These are phyloP conservation scores for Pseudocercospora crystallina DNA, from an alignment of 2,329 filamentous ascomycete species.

Conservation along the genomic window DNA sequence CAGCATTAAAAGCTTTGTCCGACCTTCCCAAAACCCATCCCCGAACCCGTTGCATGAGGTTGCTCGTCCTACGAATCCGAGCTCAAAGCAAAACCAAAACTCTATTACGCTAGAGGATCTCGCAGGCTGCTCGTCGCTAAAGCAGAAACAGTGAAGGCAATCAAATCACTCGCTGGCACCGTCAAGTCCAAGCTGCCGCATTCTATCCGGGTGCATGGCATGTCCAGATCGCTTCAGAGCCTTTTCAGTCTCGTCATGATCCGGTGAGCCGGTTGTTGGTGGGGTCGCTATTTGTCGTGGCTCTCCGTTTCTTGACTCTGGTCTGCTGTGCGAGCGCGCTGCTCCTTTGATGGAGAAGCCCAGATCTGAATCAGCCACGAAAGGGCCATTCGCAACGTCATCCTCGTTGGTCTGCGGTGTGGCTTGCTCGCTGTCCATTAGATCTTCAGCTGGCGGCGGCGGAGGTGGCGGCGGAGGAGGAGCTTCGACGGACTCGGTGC, in stretches of 20 bases:
- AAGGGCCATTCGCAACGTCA: conserved; percentile 10
- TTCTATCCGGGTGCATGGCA: conserved; percentile 38
- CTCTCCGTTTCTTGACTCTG: conserved; percentile 27
- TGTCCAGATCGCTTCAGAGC: conserved; percentile 26
- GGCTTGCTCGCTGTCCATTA: conserved; percentile 14
- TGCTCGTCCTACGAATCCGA: conserved; percentile 3
- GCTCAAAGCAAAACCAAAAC: not conserved
- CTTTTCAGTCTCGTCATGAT: conserved; percentile 34
- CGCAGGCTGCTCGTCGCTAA: not conserved
- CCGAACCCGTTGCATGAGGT: not conserved
- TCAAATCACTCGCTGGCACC: conserved; percentile 22
- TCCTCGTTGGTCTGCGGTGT: conserved; percentile 13
- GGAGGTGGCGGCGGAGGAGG: conserved; percentile 45
- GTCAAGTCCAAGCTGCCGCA: conserved; percentile 35
- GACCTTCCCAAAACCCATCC: conserved; percentile 8
- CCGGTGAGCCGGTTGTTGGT: conserved; percentile 38
- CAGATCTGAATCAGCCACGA: conserved; percentile 22
- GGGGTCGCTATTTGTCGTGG: conserved; percentile 49
- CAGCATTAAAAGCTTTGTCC: conserved; percentile 18
- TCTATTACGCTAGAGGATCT: too few relatives aligned
- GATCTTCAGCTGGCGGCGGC: conserved; percentile 32
- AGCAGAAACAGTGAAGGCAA: conserved; percentile 1
- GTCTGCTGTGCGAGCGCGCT: conserved; percentile 21
- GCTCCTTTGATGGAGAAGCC: conserved; percentile 31
- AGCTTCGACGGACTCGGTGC: conserved; percentile 30